Percentiles rank a stretch among this genome's conserved stretches.
These are phyloP conservation scores for Ambrosia artemisiifolia DNA, from an alignment of 129 eudicot genomes.

Conservation along the genomic window DNA sequence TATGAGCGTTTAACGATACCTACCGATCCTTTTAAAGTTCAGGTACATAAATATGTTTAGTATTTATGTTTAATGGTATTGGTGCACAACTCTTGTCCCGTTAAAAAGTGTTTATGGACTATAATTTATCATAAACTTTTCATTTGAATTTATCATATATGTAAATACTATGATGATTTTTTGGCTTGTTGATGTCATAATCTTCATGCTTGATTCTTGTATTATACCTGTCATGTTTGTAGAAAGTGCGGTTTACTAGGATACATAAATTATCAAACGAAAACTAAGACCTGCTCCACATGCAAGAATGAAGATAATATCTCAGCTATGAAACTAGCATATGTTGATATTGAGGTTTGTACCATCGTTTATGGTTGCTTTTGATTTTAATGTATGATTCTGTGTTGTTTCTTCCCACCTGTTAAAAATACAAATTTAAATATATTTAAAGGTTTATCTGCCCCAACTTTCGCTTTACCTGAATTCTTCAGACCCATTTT, in stretches of 20 bases:
- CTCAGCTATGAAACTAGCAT: slow-evolving; percentile 78
- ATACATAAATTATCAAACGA: slow-evolving; percentile 59
- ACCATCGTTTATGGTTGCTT: too few species aligned
- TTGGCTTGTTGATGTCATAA: not conserved
- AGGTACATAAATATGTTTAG: slow-evolving; percentile 31
- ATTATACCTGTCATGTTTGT: slow-evolving; percentile 55
- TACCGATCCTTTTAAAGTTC: slow-evolving; percentile 76
- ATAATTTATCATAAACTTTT: not conserved
- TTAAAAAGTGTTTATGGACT: not conserved
- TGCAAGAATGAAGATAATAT: slow-evolving; percentile 73
- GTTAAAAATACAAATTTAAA: too few species aligned
- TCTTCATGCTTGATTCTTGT: not conserved
- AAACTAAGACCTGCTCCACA: slow-evolving; percentile 63
- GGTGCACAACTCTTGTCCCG: not conserved
- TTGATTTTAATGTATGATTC: too few species aligned
- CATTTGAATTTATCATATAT: too few species aligned
- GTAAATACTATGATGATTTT: too few species aligned
- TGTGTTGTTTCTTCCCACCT: too few species aligned
- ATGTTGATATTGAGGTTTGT: slow-evolving; percentile 24
- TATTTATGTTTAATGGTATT: not conserved
- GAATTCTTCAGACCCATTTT: too few species aligned
- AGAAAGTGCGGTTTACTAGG: slow-evolving; percentile 82
- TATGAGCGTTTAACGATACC: slow-evolving; percentile 83
- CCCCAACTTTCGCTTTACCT: too few species aligned
- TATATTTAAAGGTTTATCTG: too few species aligned